These are phyloP conservation scores for Withania somnifera DNA, from an alignment of 305 asterid genomes.

Conservation along the genomic window DNA sequence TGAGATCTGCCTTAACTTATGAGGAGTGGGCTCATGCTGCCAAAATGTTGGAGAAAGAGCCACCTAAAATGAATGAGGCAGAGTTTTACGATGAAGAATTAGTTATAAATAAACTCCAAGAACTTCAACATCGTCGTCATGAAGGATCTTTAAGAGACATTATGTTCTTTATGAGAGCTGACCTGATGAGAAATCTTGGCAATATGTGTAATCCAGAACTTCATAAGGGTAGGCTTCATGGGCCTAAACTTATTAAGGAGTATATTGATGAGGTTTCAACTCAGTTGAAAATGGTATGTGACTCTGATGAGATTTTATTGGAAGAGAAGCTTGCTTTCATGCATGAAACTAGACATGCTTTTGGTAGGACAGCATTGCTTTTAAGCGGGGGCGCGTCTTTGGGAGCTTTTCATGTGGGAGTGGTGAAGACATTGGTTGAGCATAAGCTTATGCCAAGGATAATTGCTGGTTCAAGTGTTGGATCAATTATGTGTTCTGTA, in stretches of 20 bases:
- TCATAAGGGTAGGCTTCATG: conserved; percentile 58
- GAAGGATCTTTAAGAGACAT: conserved; percentile 66
- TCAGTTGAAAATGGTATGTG: conserved; percentile 69
- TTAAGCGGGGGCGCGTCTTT: conserved; percentile 77
- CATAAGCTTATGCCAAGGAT: conserved; percentile 68
- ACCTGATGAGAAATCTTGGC: conserved; percentile 58
- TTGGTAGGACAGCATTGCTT: conserved; percentile 70
- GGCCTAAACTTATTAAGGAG: conserved; percentile 66
- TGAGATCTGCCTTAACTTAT: conserved; percentile 55
- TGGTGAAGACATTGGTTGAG: conserved; percentile 65
- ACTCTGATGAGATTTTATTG: conserved; percentile 54
- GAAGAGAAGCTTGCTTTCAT: conserved; percentile 74
- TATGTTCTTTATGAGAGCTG: conserved; percentile 69
- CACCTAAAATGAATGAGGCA: conserved; percentile 42
- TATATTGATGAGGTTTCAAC: conserved; percentile 73
- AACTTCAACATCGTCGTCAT: conserved; percentile 57
- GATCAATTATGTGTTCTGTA: conserved; percentile 63
- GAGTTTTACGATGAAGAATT: conserved; percentile 80
- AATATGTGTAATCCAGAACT: conserved; percentile 81
- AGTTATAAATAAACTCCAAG: conserved; percentile 49
- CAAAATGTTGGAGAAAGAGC: conserved; percentile 57
- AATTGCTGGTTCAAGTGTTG: conserved; percentile 76
- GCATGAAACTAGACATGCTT: conserved; percentile 78
- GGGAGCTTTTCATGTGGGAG: conserved; percentile 76
- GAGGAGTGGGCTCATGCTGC: conserved; percentile 90